Conservation (phyloP, 805 yeast species). For the Candida yuanshanica region DNA sequence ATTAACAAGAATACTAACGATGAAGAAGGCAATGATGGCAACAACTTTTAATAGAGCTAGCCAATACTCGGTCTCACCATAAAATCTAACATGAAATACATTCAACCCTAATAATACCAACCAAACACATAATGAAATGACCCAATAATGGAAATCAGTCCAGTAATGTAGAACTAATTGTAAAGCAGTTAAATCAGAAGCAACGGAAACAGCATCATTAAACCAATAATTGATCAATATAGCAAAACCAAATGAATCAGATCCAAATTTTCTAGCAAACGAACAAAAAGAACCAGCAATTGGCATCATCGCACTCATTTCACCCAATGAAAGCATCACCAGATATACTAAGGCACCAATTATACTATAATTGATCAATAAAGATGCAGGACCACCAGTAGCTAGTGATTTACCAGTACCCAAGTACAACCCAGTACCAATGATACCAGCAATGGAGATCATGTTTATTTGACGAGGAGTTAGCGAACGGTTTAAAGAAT, state of each 20-base stretch:
- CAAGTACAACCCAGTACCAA: conserved; percentile 65
- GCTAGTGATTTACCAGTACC: conserved; percentile 46
- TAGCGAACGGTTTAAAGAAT: conserved; percentile 26
- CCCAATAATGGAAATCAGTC: conserved; percentile 42
- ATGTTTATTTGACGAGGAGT: conserved; percentile 51
- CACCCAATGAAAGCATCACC: conserved; percentile 54
- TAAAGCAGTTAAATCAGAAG: conserved; percentile 51
- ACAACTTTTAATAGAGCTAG: conserved; percentile 62
- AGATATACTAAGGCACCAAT: conserved; percentile 54
- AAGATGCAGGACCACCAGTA: conserved; percentile 36
- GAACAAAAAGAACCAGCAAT: conserved; percentile 58
- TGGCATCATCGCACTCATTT: conserved; percentile 46
- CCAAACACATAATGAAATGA: conserved; percentile 53
- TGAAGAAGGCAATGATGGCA: conserved; percentile 51
- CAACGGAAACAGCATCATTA: conserved; percentile 40
- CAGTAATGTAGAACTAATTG: conserved; percentile 50
- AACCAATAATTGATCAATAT: conserved; percentile 29
- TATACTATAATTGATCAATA: conserved; percentile 23
- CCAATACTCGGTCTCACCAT: conserved; percentile 59
- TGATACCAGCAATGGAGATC: conserved; percentile 80
- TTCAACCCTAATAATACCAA: conserved; percentile 42
- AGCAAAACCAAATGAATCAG: conserved; percentile 49
- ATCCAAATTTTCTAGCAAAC: conserved; percentile 40
- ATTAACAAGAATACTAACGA: conserved; percentile 43
- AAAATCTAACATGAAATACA: conserved; percentile 45